These are phyloP conservation scores for Diaporthe citrichinensis DNA, from an alignment of 2,329 filamentous ascomycete species.

Conservation along the genomic window DNA sequence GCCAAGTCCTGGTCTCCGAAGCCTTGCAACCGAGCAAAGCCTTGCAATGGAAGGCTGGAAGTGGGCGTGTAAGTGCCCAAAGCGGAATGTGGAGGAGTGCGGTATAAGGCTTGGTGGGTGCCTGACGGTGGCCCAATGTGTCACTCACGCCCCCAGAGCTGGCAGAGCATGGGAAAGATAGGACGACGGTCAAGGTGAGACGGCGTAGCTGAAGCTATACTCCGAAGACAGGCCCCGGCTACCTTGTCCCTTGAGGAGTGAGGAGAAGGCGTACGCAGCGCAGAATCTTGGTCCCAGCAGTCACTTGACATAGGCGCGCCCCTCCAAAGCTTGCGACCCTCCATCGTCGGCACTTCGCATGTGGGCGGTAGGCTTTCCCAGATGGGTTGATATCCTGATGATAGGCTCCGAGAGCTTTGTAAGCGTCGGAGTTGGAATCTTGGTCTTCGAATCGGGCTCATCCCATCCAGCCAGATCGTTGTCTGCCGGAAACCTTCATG, in stretches of 20 bases:
- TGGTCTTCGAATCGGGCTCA: slow-evolving; percentile 16
- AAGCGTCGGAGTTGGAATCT: slow-evolving; percentile 14
- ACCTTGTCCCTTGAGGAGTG: slow-evolving; percentile 6
- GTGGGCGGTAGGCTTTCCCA: neutral
- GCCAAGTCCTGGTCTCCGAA: neutral
- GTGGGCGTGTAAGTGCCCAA: slow-evolving; percentile 27
- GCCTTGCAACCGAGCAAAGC: slow-evolving; percentile 20
- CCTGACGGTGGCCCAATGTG: slow-evolving; percentile 32
- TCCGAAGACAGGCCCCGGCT: neutral
- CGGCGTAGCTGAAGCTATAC: slow-evolving; percentile 26
- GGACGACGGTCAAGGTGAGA: slow-evolving; percentile 23
- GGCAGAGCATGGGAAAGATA: neutral
- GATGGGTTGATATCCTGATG: neutral
- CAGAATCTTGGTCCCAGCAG: slow-evolving; percentile 4
- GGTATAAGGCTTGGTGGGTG: slow-evolving; percentile 23
- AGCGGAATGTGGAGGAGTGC: slow-evolving; percentile 17
- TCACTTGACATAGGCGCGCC: slow-evolving; percentile 28
- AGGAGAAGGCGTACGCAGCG: slow-evolving; percentile 21
- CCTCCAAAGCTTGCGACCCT: slow-evolving; percentile 12
- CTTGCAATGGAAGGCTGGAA: slow-evolving; percentile 14
- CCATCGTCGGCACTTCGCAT: slow-evolving; percentile 23
- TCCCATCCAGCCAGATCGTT: neutral
- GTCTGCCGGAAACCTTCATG: slow-evolving; percentile 21
- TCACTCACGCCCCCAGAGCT: neutral
- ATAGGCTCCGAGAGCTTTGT: slow-evolving; percentile 17